Percentiles rank a stretch among this genome's conserved stretches.
Conservation (phyloP, 208 protist species). For the Herpetomonas samuelpessoai region DNA sequence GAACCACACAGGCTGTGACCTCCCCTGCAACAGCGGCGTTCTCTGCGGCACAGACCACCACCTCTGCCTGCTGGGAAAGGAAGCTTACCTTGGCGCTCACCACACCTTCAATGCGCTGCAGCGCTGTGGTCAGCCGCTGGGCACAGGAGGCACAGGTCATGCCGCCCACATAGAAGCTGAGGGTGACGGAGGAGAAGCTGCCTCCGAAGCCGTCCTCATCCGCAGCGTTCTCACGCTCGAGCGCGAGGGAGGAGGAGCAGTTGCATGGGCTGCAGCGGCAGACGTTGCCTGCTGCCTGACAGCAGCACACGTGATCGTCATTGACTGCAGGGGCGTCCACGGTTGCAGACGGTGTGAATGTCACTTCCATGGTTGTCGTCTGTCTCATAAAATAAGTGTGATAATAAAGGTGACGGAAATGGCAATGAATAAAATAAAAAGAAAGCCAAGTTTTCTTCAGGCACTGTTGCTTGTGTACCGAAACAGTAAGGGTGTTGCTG, state of each 20-base stretch:
- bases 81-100: constrained; percentile 36
- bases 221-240: constrained; percentile 2
- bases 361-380: too few relatives aligned
- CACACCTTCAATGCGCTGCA: constrained; percentile 25
- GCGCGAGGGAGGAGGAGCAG: background rate
- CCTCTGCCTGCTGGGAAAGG: constrained; percentile 9
- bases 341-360: too few relatives aligned
- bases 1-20: constrained; percentile 12
- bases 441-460: too few relatives aligned
- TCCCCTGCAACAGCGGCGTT: constrained; percentile 2
- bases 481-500: too few relatives aligned
- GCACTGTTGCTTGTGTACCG: too few relatives aligned
- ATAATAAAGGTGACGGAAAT: too few relatives aligned
- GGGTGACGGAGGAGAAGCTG: background rate
- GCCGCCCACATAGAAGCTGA: constrained; percentile 27
- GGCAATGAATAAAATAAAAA: too few relatives aligned
- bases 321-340: too few relatives aligned
- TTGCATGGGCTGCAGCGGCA: background rate
- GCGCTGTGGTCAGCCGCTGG: constrained; percentile 27
- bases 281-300: background rate
- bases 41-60: background rate
- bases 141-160: constrained; percentile 78
- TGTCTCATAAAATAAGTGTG: too few relatives aligned
- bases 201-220: background rate
- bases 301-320: too few relatives aligned